Percentiles rank a stretch among this genome's conserved stretches.
Conservation (phyloP, 352 stramenopile genomes). For the Phytophthora europaea region DNA sequence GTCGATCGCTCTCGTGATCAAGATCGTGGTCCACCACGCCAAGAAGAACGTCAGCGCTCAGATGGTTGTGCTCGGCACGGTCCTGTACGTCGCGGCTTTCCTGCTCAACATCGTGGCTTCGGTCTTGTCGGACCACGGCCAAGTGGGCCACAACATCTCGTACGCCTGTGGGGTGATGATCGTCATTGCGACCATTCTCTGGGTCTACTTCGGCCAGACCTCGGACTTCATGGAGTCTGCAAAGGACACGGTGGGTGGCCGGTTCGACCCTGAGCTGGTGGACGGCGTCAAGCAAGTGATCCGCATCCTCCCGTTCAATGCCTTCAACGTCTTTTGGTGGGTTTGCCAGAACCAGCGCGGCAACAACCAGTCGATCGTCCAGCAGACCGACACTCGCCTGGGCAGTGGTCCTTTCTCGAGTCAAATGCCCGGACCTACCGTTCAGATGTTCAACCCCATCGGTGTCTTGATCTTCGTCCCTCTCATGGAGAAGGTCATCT, state of each 20-base stretch:
- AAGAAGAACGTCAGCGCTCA: constrained; percentile 9
- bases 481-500: constrained; percentile 3
- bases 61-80: constrained; percentile 2
- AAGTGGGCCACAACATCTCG: constrained; percentile 7
- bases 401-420: background rate
- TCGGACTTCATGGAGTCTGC: constrained; percentile 5
- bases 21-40: constrained; percentile 2
- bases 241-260: background rate
- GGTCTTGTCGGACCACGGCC: constrained; percentile 5
- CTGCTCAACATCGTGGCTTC: constrained; percentile 9
- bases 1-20: constrained; percentile 6
- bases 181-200: background rate
- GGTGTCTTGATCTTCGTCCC: constrained; percentile 6
- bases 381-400: constrained; percentile 4
- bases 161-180: constrained; percentile 5
- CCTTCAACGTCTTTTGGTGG: constrained; percentile 10
- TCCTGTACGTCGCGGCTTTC: constrained; percentile 2
- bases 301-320: constrained; percentile 5
- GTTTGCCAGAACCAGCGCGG: constrained; percentile 4
- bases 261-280: constrained; percentile 3
- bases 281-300: constrained; percentile 6
- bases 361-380: constrained; percentile 7
- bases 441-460: constrained; percentile 9
- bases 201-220: constrained; percentile 7
- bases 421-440: constrained; percentile 2